Conservation (phyloP, 2,329 filamentous ascomycete genomes). For the Fusarium penzigii region DNA sequence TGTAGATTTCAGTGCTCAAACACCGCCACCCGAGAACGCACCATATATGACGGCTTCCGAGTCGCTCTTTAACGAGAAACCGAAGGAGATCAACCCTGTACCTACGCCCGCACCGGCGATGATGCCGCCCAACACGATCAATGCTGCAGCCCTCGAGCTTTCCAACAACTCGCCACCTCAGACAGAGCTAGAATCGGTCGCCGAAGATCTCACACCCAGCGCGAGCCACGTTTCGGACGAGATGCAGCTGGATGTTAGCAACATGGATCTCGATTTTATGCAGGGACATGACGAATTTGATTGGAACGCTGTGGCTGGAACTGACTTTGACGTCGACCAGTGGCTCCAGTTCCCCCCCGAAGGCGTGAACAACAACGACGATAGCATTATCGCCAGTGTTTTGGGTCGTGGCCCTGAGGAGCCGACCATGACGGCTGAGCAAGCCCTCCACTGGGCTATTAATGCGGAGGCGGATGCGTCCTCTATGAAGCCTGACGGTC, state of each 20-base stretch:
- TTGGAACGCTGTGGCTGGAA: constrained; percentile 53
- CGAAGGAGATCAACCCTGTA: constrained; percentile 18
- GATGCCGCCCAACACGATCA: constrained; percentile 41
- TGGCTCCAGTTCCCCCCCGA: constrained; percentile 60
- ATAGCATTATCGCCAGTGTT: constrained; percentile 37
- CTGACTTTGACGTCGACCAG: constrained; percentile 59
- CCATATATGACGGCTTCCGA: constrained; percentile 46
- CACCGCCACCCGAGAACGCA: constrained; percentile 55
- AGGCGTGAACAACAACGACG: constrained; percentile 42
- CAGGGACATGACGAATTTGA: constrained; percentile 52
- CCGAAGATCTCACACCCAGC: constrained; percentile 45
- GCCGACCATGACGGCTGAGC: constrained; percentile 30
- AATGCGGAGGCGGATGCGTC: constrained; percentile 28
- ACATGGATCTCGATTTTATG: constrained; percentile 49
- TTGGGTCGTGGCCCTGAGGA: constrained; percentile 29
- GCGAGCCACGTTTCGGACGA: constrained; percentile 47
- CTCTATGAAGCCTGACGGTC: constrained; percentile 13
- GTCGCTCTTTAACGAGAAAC: constrained; percentile 38
- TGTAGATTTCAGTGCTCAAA: constrained; percentile 44
- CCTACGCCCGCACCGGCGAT: constrained; percentile 20
- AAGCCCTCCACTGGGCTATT: constrained; percentile 32
- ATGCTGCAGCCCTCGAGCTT: constrained; percentile 37
- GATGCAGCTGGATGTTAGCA: constrained; percentile 35
- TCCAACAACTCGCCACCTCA: constrained; percentile 45
- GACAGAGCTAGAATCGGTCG: constrained; percentile 43